Conservation (phyloP, 768 basidiomycete genomes). For the Collybiopsis confluens region DNA sequence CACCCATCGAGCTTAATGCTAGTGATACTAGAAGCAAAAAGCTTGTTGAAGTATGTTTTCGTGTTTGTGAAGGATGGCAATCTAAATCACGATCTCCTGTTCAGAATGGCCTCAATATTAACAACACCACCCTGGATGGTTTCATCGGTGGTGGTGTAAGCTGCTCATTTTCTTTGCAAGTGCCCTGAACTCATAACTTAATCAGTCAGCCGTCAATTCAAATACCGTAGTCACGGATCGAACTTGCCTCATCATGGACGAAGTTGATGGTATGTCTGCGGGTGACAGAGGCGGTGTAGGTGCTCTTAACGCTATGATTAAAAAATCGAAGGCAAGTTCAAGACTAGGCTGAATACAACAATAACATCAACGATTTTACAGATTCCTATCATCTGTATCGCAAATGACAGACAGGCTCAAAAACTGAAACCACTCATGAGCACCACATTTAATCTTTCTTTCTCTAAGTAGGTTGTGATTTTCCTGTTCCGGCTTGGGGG, state of each 20-base stretch:
- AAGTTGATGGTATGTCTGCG: constrained; percentile 98
- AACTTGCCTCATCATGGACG: constrained; percentile 96
- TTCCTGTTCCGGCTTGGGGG: neutral
- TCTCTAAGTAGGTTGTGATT: constrained; percentile 56
- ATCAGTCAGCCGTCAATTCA: constrained; percentile 52
- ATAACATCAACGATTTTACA: constrained; percentile 23
- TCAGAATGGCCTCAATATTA: constrained; percentile 86
- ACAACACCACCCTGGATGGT: constrained; percentile 83
- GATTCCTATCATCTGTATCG: constrained; percentile 97
- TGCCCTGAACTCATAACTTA: neutral
- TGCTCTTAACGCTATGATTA: constrained; percentile 86
- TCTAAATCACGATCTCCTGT: neutral
- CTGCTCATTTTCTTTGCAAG: neutral
- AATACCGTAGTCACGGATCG: constrained; percentile 75
- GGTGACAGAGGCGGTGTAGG: constrained; percentile 97
- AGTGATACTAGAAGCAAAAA: constrained; percentile 96
- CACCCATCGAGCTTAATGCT: constrained; percentile 93
- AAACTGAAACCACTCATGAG: constrained; percentile 84
- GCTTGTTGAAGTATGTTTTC: constrained; percentile 73
- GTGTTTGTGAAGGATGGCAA: neutral
- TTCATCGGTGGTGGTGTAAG: constrained; percentile 64
- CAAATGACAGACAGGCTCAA: constrained; percentile 82
- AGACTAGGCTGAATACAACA: neutral
- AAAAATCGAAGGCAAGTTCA: constrained; percentile 74
- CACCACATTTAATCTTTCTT: constrained; percentile 73